These are phyloP conservation scores for Stentor coeruleus DNA, from an alignment of 73 alveolate genomes.

Conservation along the genomic window DNA sequence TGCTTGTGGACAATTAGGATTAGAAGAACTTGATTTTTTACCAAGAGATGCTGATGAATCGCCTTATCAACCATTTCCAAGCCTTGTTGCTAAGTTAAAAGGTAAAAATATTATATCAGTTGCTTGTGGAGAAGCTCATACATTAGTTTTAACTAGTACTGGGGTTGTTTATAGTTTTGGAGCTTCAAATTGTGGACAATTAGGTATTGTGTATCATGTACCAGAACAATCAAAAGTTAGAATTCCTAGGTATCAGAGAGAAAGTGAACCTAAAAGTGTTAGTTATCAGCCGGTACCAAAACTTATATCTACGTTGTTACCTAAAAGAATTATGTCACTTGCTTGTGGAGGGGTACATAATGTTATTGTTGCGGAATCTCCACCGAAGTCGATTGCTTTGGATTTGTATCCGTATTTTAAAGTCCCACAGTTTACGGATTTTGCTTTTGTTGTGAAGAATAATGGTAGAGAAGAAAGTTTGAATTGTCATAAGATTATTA, in stretches of 20 bases:
- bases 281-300: slow-evolving; percentile 41
- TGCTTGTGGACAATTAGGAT: slow-evolving; percentile 82
- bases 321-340: slow-evolving; percentile 39
- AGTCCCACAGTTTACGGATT: slow-evolving; percentile 46
- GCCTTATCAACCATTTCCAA: slow-evolving; percentile 76
- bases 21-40: slow-evolving; percentile 58
- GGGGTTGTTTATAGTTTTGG: slow-evolving; percentile 82
- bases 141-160: slow-evolving; percentile 58
- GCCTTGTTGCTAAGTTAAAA: slow-evolving; percentile 46
- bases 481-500: slow-evolving; percentile 31
- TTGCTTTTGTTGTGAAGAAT: slow-evolving; percentile 27
- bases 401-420: slow-evolving; percentile 46
- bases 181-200: slow-evolving; percentile 70
- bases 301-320: slow-evolving; percentile 49
- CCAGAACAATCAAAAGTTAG: slow-evolving; percentile 23
- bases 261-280: slow-evolving; percentile 24
- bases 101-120: slow-evolving; percentile 61
- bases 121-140: slow-evolving; percentile 85
- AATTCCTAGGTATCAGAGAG: neutral
- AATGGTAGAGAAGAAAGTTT: neutral
- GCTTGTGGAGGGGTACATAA: slow-evolving; percentile 75
- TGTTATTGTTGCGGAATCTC: slow-evolving; percentile 58
- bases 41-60: slow-evolving; percentile 68
- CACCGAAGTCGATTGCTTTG: slow-evolving; percentile 39
- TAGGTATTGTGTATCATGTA: slow-evolving; percentile 42